phyloP scores from a whole-genome alignment of 495 filamentous ascomycete species.

The Cercophora sp. region DNA sequence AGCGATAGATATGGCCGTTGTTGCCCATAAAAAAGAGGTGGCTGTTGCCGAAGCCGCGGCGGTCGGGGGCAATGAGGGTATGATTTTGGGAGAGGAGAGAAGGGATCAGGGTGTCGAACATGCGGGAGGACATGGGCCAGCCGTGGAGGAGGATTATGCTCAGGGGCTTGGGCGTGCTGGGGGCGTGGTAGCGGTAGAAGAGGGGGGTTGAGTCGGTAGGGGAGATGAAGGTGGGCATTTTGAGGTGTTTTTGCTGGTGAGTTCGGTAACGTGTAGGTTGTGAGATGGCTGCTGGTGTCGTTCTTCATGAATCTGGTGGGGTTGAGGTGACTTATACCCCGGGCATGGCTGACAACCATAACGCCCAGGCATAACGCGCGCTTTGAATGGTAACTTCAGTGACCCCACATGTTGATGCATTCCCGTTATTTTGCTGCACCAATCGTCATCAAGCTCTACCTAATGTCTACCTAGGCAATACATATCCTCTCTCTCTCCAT shows the following conservation, averaged over 20 bases:
- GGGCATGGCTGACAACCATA: too few species aligned
- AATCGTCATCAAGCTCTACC: too few species aligned
- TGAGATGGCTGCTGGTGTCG: too few species aligned
- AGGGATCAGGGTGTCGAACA: conserved; percentile 26
- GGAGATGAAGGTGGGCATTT: conserved; percentile 14
- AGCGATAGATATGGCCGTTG: conserved; percentile 60
- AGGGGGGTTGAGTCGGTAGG: conserved; percentile 11
- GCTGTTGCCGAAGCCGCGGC: conserved; percentile 49
- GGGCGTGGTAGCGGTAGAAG: conserved; percentile 17
- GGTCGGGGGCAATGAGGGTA: conserved; percentile 25
- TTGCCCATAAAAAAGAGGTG: conserved; percentile 65
- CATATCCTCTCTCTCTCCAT: too few species aligned
- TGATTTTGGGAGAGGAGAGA: conserved; percentile 23
- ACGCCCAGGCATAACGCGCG: too few species aligned
- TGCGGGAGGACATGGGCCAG: conserved; percentile 30
- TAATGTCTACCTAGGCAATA: too few species aligned
- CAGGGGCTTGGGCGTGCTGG: conserved; percentile 6
- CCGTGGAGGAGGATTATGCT: conserved; percentile 29
- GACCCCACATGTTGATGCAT: too few species aligned
- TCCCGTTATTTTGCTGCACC: too few species aligned
- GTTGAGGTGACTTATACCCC: too few species aligned
- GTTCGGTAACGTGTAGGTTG: neutral
- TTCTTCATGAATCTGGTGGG: too few species aligned
- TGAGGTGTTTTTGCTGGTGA: too few species aligned
- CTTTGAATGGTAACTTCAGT: too few species aligned